phyloP scores from a whole-genome alignment of 2,329 filamentous ascomycete species.

The Pseudogymnoascus sp. region DNA sequence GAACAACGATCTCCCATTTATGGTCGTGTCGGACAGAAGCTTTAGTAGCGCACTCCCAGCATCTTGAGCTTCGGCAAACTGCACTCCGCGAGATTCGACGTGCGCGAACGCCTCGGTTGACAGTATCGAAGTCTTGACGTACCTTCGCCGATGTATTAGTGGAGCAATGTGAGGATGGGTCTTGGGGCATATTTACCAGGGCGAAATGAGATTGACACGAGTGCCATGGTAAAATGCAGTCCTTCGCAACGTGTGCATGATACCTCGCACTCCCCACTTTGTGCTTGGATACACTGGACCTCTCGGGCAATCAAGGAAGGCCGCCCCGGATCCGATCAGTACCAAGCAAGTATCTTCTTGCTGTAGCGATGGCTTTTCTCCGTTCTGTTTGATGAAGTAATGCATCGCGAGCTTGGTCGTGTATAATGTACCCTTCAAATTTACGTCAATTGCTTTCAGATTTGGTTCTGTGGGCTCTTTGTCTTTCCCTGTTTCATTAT shows the following conservation, averaged over 20 bases:
- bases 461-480: slow-evolving; percentile 25
- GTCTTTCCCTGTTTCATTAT: slow-evolving; percentile 16
- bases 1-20: slow-evolving; percentile 30
- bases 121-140: slow-evolving; percentile 29
- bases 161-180: neutral
- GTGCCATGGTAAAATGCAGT: slow-evolving; percentile 29
- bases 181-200: slow-evolving; percentile 27
- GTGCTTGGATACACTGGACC: slow-evolving; percentile 30
- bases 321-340: slow-evolving; percentile 30
- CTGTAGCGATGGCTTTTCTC: slow-evolving; percentile 18
- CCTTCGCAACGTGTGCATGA: slow-evolving; percentile 31
- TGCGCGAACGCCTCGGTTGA: slow-evolving; percentile 24
- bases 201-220: slow-evolving; percentile 32
- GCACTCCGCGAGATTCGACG: slow-evolving; percentile 23
- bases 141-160: slow-evolving; percentile 22
- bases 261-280: slow-evolving; percentile 32
- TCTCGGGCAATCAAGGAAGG: slow-evolving; percentile 29
- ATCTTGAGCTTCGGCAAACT: slow-evolving; percentile 24
- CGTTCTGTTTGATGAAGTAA: slow-evolving; percentile 31
- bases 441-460: slow-evolving; percentile 25
- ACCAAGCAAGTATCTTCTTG: slow-evolving; percentile 28
- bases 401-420: slow-evolving; percentile 28
- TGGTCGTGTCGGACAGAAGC: slow-evolving; percentile 23
- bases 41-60: slow-evolving; percentile 23
- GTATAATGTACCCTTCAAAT: slow-evolving; percentile 26